Percentiles rank a stretch among this genome's conserved stretches.
These are phyloP conservation scores for Simmondsia chinensis DNA, from an alignment of 148 eudicot genomes.

Conservation along the genomic window DNA sequence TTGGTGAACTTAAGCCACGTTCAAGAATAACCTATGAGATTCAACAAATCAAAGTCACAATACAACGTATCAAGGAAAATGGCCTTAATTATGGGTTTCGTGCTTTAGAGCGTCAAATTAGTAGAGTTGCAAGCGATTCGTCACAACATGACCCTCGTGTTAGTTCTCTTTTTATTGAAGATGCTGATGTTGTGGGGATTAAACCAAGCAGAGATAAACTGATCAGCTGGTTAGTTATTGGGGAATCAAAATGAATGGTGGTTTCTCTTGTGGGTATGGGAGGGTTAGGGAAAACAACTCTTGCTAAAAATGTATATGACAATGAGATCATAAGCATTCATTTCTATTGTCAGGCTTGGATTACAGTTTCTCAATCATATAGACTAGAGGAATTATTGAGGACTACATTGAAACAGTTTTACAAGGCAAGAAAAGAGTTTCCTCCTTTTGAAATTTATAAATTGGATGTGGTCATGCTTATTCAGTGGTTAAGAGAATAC, in stretches of 20 bases:
- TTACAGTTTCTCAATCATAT: slow-evolving; percentile 2
- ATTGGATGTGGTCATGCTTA: neutral
- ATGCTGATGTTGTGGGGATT: slow-evolving; percentile 1
- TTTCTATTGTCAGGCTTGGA: slow-evolving; percentile 3
- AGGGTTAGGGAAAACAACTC: slow-evolving; percentile 6
- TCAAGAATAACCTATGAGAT: too few relatives aligned
- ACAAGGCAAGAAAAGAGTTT: neutral
- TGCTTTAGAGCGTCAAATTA: too few relatives aligned
- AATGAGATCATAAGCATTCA: neutral
- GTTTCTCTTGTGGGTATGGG: slow-evolving; percentile 6
- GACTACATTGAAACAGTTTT: neutral
- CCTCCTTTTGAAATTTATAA: neutral
- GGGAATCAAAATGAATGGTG: neutral
- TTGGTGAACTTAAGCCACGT: too few relatives aligned
- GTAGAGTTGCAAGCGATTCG: neutral
- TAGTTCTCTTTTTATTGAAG: neutral
- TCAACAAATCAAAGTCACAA: neutral
- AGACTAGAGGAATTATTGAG: neutral
- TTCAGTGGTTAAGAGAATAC: neutral
- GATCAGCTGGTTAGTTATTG: neutral
- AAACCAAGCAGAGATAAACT: neutral
- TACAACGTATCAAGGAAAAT: too few relatives aligned
- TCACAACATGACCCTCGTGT: neutral
- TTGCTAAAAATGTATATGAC: neutral
- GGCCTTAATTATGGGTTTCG: too few relatives aligned